Evolutionary conservation across 2,329 filamentous ascomycete species (phyloP), one percentile per base, ranked within the genome.

Genomic region (Ophiocordyceps camponoti-rufipedis): DNA sequence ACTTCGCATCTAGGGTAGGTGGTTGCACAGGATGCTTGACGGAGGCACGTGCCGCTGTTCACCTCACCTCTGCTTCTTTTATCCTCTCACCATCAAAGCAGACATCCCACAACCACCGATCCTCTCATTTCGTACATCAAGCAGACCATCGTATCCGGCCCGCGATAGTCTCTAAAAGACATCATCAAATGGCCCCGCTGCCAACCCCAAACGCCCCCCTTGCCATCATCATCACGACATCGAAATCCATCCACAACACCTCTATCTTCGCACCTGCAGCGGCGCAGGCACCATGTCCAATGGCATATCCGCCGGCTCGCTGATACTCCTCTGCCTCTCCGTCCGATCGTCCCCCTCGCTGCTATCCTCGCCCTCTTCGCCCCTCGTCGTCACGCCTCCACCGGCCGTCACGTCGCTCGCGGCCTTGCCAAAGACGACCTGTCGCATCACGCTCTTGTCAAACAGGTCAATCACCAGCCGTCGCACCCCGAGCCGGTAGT

Each of bases 391-490:
- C 62, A 31, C 28, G n/a, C 28, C 28, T 14, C 11, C 8, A 5
- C 41, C 62, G 44, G 85, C 23, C 23, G 23, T 5, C 23, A 23
- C 82, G 45, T 85, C 81, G 18, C 85, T 82, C 44, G 82, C 81
- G 10, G 64, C 63, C 18, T 62, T 63, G 18, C 83, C 82, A 47
- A 94, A 79, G 12, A 98, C 83, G 48, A 95, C 84, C 51, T 78
- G 76, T 50, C 87, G 72, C 63, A 96, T 71, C 41, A 96, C 85
- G 48, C 76, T 80, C 63, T 89, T 91, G 56, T 96, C 89, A 55
- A 98, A 98, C 19, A 98, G 66, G 58, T 96, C 91, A 48, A 96
- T 80, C 33, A 94, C 83, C 63, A 94, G 88, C 42, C 89, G 80
- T 49, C 89, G 82, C 28, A 93, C 83, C 1, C 81, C 82, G 2